phyloP scores from a whole-genome alignment of 768 basidiomycete species.

The Galerina sulciceps region DNA sequence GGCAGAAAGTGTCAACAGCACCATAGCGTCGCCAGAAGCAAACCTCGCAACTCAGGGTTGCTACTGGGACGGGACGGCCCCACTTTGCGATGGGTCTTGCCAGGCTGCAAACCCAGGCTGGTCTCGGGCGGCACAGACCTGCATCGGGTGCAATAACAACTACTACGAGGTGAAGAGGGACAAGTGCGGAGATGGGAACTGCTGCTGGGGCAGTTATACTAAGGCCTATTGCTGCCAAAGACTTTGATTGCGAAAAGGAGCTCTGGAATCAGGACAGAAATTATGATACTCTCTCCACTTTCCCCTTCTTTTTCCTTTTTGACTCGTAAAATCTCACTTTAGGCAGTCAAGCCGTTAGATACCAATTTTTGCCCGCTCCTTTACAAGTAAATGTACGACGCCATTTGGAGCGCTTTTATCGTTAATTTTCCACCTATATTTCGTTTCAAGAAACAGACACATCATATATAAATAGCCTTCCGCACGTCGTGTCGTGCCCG shows the following conservation, averaged over 20 bases:
- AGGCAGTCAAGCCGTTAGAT: no score
- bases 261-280: no score
- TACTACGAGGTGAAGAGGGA: not conserved
- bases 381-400: no score
- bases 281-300: no score
- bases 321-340: no score
- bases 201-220: slow-evolving; percentile 9
- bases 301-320: no score
- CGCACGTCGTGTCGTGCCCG: no score
- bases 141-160: slow-evolving; percentile 1
- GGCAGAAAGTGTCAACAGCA: not conserved
- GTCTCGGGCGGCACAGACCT: slow-evolving; percentile 4
- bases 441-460: no score
- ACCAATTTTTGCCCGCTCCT: no score
- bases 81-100: slow-evolving; percentile 2
- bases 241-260: not conserved
- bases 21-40: not conserved
- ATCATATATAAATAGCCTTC: no score
- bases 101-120: not conserved
- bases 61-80: slow-evolving; percentile 9
- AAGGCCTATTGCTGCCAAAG: slow-evolving; percentile 11
- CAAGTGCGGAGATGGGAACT: slow-evolving; percentile 5
- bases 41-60: not conserved
- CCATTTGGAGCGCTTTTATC: no score
- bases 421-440: no score